A percentile compares a stretch with the other conserved stretches of the same genome.
Conservation (phyloP, 1,284 basidiomycete genomes). For the Rhodotorula sp. region DNA sequence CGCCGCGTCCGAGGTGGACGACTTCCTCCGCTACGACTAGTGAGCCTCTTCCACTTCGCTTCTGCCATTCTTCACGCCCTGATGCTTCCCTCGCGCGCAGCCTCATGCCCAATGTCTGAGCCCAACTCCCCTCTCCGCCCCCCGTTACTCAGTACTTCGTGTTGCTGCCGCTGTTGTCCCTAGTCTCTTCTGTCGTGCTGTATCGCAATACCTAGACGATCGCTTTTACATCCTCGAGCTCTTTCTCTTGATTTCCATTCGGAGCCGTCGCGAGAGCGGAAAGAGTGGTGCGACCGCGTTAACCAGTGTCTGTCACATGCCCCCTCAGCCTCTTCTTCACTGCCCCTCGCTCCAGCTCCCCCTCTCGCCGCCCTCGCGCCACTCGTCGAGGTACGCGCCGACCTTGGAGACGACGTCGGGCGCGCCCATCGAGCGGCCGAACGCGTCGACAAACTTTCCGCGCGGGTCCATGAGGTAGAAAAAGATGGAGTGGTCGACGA, state of each 20-base stretch:
- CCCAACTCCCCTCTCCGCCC: not conserved
- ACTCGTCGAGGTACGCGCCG: slow-evolving; percentile 57
- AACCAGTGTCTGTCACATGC: too few species aligned
- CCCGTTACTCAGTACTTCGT: not conserved
- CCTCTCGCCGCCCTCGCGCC: slow-evolving; percentile 48
- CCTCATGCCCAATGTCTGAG: slow-evolving; percentile 10
- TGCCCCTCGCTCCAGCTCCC: slow-evolving; percentile 32
- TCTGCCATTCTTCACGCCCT: not conserved
- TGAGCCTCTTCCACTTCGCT: slow-evolving; percentile 13
- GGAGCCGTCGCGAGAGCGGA: not conserved
- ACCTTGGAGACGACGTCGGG: slow-evolving; percentile 66
- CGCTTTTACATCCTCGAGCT: not conserved
- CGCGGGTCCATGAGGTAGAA: slow-evolving; percentile 98
- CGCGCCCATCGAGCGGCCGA: slow-evolving; percentile 77
- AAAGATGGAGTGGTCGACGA: slow-evolving; percentile 74
- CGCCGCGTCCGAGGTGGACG: slow-evolving; percentile 72
- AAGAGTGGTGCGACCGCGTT: too few species aligned
- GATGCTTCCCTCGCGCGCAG: not conserved
- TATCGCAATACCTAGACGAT: not conserved
- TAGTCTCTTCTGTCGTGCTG: not conserved
- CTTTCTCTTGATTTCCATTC: too few species aligned
- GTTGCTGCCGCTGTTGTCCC: not conserved
- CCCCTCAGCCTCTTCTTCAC: not conserved
- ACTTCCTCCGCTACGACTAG: slow-evolving; percentile 50
- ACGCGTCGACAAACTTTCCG: slow-evolving; percentile 94